Evolutionary conservation across 2,329 filamentous ascomycete species (phyloP).

Genomic region (Fusarium lateritium): DNA sequence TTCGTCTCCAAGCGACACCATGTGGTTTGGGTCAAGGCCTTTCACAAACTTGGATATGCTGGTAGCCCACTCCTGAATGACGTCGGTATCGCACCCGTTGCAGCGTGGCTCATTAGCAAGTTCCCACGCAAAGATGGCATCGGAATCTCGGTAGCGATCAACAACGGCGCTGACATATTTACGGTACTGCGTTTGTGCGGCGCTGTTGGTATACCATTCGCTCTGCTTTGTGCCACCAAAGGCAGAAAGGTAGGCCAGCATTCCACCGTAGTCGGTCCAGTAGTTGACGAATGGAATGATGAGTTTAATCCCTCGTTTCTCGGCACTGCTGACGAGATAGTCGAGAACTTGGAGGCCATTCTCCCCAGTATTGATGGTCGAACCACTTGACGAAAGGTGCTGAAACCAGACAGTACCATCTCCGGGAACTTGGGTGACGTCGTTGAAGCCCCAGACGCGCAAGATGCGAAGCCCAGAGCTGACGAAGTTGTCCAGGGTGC

Average conservation of each 20-base stretch:
- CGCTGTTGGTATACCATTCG: constrained; percentile 70
- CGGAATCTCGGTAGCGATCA: constrained; percentile 62
- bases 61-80: constrained; percentile 68
- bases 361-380: constrained; percentile 51
- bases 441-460: constrained; percentile 73
- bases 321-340: constrained; percentile 72
- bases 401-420: constrained; percentile 64
- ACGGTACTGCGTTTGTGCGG: constrained; percentile 68
- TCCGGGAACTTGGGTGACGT: constrained; percentile 61
- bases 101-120: constrained; percentile 63
- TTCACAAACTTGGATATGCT: constrained; percentile 71
- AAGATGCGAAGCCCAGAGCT: constrained; percentile 69
- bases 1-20: constrained; percentile 50
- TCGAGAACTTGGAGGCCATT: constrained; percentile 55
- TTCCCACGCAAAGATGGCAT: constrained; percentile 69
- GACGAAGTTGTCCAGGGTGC: constrained; percentile 62
- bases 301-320: constrained; percentile 71
- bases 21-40: constrained; percentile 71
- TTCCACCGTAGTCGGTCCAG: constrained; percentile 78
- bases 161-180: constrained; percentile 65
- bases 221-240: constrained; percentile 66
- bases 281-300: constrained; percentile 78
- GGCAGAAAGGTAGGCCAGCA: constrained; percentile 70
- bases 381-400: constrained; percentile 61
- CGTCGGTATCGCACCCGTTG: constrained; percentile 38